Percentiles rank a stretch among this genome's conserved stretches.
Conservation (phyloP, 2,329 filamentous ascomycete species). For the Aureobasidium sp. region DNA sequence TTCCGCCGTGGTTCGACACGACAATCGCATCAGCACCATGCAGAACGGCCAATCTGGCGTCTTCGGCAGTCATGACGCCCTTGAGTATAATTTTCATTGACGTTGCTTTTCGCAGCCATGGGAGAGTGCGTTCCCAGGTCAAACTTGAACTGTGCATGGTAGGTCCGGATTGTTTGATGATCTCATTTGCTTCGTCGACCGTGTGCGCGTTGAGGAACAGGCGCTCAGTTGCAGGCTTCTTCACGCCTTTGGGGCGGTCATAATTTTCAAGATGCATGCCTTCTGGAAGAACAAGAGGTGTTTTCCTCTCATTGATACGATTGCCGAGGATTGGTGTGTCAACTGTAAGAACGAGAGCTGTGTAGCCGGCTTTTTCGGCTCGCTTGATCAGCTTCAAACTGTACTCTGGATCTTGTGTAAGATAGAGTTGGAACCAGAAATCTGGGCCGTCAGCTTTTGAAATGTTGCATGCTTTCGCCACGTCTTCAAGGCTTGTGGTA, state of each 20-base stretch:
- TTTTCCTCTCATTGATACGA: slow-evolving; percentile 27
- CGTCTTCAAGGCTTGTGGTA: slow-evolving; percentile 27
- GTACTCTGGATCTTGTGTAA: slow-evolving; percentile 22
- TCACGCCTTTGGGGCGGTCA: not conserved
- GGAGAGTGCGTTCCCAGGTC: slow-evolving; percentile 43
- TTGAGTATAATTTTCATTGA: slow-evolving; percentile 48
- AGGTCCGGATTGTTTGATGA: not conserved
- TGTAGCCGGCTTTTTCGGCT: slow-evolving; percentile 26
- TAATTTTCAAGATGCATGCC: slow-evolving; percentile 24
- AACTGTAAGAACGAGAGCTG: slow-evolving; percentile 27
- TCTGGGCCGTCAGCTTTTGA: slow-evolving; percentile 18
- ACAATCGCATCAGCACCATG: slow-evolving; percentile 38
- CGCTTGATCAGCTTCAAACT: slow-evolving; percentile 24
- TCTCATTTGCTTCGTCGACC: slow-evolving; percentile 10
- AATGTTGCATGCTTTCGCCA: slow-evolving; percentile 19
- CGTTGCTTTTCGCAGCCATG: slow-evolving; percentile 37
- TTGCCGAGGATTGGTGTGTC: slow-evolving; percentile 29
- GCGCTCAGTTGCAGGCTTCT: not conserved
- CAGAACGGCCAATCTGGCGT: slow-evolving; percentile 40
- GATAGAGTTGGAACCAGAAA: slow-evolving; percentile 25
- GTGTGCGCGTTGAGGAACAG: slow-evolving; percentile 7
- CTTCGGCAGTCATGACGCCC: slow-evolving; percentile 35
- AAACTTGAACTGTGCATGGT: slow-evolving; percentile 22
- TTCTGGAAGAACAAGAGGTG: slow-evolving; percentile 18
- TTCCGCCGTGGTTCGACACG: slow-evolving; percentile 32